Evolutionary conservation across 345 rosid species (phyloP), one percentile per base, ranked within the genome.

Genomic region (Hypericum androsaemum): DNA sequence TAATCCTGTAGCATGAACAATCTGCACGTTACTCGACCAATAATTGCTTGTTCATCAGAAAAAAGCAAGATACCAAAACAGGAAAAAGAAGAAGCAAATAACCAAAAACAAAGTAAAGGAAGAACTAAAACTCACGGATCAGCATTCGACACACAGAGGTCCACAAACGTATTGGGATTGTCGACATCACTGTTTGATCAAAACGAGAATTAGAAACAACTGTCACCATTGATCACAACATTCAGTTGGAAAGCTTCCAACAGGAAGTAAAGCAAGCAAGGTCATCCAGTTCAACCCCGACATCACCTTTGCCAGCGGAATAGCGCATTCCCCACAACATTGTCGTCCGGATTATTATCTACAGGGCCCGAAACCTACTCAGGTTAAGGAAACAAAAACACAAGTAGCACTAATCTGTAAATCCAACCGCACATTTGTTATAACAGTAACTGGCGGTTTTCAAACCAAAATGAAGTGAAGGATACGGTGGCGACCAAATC

Each of bases 141-240:
- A 42, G 81, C 66, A 64, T 63, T 86, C 7, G 95, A 86, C 38
- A 80, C 95, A 39, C 74, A 80, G 52, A 89, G 70, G 74, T 89
- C 97, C 77, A 84, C 49, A 67, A 89, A 89, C n/a, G 94, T 86
- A 73, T 86, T 81, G 54, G 95, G 97, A 73, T 89, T 82, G 57
- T 86, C 82, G 41, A 84, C 65, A 62, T 86, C 86, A 50, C 97
- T 89, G 85, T 65, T 64, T 51, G 68, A 45, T 39, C 0, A 38
- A 12, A 44, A 39, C 16, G 46, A 41, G 5, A 3, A 16, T 13
- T 13, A 47, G 35, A 7, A 47, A 47, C 15, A 47, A 5, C 7
- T 3, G 15, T 22, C 41, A 28, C 39, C 65, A 41, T 13, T 38
- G 10, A 41, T 14, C 54, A 1, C 37, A 53, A 0, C 41, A 38